Evolutionary conservation across 805 yeast genomes (phyloP), one percentile per base, ranked within the genome.

Genomic region (Nakazawaea sp.): DNA sequence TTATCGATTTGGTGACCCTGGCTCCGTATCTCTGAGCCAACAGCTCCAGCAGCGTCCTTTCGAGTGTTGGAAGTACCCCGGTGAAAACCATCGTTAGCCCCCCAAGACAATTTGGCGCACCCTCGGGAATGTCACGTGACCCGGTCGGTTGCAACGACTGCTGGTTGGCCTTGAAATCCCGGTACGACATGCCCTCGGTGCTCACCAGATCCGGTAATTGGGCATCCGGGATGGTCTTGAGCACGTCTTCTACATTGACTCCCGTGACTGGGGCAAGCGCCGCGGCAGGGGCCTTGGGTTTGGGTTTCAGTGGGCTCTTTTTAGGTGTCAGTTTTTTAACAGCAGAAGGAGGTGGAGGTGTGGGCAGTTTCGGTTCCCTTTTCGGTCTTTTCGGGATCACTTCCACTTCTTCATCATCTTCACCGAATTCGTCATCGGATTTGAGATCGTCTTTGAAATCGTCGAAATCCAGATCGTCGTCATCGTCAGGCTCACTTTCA

Each of bases 71-170:
- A 38, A 92, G 59, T 4, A 77, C 75, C 27, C 98, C 98, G 0
- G 98, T 92, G 54, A 92, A 90, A 0, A 92, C 97, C 44, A 92
- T 82, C 0, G 95, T 86, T 18, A 92, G 60, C 0, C 98, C 98
- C 2, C 81, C 68, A 30, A 92, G 61, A 60, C 98, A 92, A 53
- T 89, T 80, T 3, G 88, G 85, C 9, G 78, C 72, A 2, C 96
- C 96, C 45, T 72, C 81, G 0, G 97, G 96, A 21, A 88, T 64
- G 12, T 75, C 78, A 11, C 58, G 60, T 13, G 50, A 40, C 8
- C 64, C 64, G 12, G 64, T 43, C 7, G 64, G 52, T 37, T 62
- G 60, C 17, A 52, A 40, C 3, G 52, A 51, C 0, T 57, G 47
- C 43, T 68, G 66, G 41, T 62, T 55, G 3, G 77, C 73, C 45